phyloP scores from a whole-genome alignment of 768 basidiomycete species.

The Chalciporus chontae region DNA sequence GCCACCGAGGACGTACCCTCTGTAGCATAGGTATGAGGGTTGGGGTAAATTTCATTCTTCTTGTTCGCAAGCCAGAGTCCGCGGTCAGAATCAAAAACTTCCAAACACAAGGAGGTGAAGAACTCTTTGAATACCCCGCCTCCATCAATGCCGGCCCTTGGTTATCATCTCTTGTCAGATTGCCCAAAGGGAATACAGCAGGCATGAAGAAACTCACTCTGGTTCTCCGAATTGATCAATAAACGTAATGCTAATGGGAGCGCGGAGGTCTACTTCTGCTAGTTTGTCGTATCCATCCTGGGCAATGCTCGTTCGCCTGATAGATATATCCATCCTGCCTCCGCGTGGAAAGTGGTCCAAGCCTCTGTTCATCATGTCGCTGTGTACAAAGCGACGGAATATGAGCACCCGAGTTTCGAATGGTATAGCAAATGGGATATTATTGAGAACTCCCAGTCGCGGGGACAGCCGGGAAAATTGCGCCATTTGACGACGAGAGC shows the following conservation, averaged over 20 bases:
- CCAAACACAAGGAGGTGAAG: conserved; percentile 86
- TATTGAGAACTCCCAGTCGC: conserved; percentile 85
- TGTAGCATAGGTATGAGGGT: conserved; percentile 86
- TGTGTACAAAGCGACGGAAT: conserved; percentile 78
- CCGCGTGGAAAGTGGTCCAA: conserved; percentile 14
- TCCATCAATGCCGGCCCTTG: conserved; percentile 88
- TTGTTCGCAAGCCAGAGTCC: conserved; percentile 91
- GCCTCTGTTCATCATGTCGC: conserved; percentile 42
- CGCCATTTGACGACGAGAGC: conserved; percentile 68
- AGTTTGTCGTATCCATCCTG: conserved; percentile 91
- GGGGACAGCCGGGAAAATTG: conserved; percentile 58
- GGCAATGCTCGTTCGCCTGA: conserved; percentile 70
- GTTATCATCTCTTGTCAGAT: conserved; percentile 1
- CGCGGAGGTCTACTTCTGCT: conserved; percentile 72
- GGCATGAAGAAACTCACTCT: conserved; percentile 53
- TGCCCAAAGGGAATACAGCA: background rate
- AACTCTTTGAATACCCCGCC: conserved; percentile 99
- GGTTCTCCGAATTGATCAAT: conserved; percentile 84
- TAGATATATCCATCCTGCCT: conserved; percentile 25
- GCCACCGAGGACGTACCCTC: conserved; percentile 54
- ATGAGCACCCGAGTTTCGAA: conserved; percentile 89
- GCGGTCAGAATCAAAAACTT: conserved; percentile 92
- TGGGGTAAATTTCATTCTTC: conserved; percentile 94
- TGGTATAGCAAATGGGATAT: conserved; percentile 93
- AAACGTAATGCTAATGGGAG: conserved; percentile 85